These are phyloP conservation scores for Fagus sylvatica DNA, from an alignment of 306 rosid species.

Conservation along the genomic window DNA sequence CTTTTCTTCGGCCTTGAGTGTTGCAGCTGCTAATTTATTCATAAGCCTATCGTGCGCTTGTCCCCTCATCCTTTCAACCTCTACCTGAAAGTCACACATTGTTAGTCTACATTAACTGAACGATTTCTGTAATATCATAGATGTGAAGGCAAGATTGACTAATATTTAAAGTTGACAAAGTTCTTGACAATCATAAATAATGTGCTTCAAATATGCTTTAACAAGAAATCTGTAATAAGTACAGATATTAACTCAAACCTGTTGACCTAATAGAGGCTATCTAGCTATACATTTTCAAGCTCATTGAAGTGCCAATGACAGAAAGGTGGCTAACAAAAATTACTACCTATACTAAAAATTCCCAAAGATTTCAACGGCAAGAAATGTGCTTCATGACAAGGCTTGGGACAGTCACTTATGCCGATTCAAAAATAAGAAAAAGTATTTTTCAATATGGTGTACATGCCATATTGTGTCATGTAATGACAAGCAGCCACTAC, in stretches of 20 bases:
- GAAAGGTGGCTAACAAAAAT: too few species aligned
- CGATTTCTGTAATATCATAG: not conserved
- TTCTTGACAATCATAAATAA: not conserved
- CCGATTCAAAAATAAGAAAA: too few species aligned
- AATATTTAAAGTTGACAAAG: not conserved
- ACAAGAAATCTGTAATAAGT: not conserved
- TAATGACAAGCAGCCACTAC: not conserved
- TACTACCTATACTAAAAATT: too few species aligned
- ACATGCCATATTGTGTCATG: not conserved
- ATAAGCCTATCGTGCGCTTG: constrained; percentile 73
- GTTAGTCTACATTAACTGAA: not conserved
- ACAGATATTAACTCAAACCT: not conserved
- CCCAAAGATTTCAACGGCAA: too few species aligned
- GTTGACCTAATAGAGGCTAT: not conserved
- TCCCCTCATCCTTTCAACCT: constrained; percentile 76
- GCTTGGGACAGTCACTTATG: too few species aligned
- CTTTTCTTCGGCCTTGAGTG: constrained; percentile 89
- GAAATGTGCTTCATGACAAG: too few species aligned
- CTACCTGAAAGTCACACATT: constrained; percentile 59
- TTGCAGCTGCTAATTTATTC: constrained; percentile 78
- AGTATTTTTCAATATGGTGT: not conserved
- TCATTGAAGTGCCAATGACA: too few species aligned
- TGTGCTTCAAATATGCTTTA: not conserved
- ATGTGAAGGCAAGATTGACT: not conserved
- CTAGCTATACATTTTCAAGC: too few species aligned